These are phyloP conservation scores for Blastocladiella emersonii DNA, from an alignment of 371 early-diverging fungal species.

Conservation along the genomic window DNA sequence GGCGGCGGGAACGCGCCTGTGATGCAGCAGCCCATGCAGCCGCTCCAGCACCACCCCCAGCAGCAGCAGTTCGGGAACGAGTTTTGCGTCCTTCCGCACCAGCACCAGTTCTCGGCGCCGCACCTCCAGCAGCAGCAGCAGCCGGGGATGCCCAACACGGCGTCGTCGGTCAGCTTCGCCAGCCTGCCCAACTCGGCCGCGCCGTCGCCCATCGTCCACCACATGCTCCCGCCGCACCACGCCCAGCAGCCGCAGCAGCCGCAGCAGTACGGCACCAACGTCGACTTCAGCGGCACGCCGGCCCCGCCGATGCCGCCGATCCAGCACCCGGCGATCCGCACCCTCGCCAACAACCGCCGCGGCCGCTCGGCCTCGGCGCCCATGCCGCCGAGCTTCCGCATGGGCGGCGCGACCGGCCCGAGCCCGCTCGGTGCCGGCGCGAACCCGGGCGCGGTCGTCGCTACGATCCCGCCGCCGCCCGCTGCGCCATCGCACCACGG, in stretches of 20 bases:
- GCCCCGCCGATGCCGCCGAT: neutral
- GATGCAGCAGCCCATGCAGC: neutral
- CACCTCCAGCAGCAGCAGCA: too few species aligned
- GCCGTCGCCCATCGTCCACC: neutral
- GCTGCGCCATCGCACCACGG: neutral
- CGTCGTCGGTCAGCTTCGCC: too few species aligned
- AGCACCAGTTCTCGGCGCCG: too few species aligned
- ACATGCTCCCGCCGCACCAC: neutral
- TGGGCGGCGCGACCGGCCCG: neutral
- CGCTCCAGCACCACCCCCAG: neutral
- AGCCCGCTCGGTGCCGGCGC: conserved; percentile 1
- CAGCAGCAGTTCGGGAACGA: too few species aligned
- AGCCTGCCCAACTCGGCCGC: too few species aligned
- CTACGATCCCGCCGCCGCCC: too few species aligned
- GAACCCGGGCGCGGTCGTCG: too few species aligned
- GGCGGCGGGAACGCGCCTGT: neutral
- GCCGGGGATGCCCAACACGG: too few species aligned
- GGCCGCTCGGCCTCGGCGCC: neutral
- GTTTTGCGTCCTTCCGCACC: too few species aligned
- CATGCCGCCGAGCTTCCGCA: neutral
- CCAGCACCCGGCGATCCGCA: neutral
- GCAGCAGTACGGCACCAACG: neutral
- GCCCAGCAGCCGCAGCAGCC: neutral
- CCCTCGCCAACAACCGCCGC: neutral
- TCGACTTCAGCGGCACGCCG: neutral